phyloP scores from a whole-genome alignment of 768 basidiomycete species.

The Omphalotus guepiniiformis region DNA sequence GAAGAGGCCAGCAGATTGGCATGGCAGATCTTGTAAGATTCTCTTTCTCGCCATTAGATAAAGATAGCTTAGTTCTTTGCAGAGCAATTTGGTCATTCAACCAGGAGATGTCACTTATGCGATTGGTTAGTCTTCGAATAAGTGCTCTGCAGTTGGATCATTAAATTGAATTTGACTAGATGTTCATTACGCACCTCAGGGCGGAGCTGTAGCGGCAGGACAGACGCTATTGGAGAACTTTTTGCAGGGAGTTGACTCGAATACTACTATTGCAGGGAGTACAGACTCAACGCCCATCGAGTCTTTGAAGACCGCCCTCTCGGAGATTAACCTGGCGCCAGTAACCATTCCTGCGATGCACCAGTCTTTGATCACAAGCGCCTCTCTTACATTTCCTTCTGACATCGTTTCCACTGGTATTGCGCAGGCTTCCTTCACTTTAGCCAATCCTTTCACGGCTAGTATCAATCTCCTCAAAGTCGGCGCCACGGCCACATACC shows the following conservation, averaged over 20 bases:
- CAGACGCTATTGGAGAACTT: constrained; percentile 58
- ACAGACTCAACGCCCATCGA: constrained; percentile 52
- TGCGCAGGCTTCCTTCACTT: constrained; percentile 51
- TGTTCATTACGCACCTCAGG: constrained; percentile 59
- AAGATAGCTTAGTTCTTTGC: constrained; percentile 8
- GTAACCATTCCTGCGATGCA: constrained; percentile 63
- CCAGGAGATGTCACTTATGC: constrained; percentile 56
- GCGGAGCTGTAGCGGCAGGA: constrained; percentile 49
- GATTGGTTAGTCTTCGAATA: constrained; percentile 34
- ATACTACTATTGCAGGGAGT: constrained; percentile 53
- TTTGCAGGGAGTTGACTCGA: constrained; percentile 56
- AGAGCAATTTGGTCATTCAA: constrained; percentile 52
- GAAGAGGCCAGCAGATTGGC: constrained; percentile 50
- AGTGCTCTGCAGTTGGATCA: neutral
- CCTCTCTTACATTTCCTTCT: constrained; percentile 55
- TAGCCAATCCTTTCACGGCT: constrained; percentile 70
- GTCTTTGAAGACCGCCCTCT: constrained; percentile 58
- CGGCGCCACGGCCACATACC: constrained; percentile 49
- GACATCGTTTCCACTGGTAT: constrained; percentile 59
- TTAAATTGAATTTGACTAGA: constrained; percentile 25
- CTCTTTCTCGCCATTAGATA: neutral
- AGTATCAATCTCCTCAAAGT: constrained; percentile 60
- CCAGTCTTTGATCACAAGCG: constrained; percentile 53
- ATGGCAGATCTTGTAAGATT: constrained; percentile 48
- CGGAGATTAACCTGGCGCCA: constrained; percentile 53